phyloP scores from a whole-genome alignment of 371 early-diverging fungal species.

The Mortierella sp. region DNA sequence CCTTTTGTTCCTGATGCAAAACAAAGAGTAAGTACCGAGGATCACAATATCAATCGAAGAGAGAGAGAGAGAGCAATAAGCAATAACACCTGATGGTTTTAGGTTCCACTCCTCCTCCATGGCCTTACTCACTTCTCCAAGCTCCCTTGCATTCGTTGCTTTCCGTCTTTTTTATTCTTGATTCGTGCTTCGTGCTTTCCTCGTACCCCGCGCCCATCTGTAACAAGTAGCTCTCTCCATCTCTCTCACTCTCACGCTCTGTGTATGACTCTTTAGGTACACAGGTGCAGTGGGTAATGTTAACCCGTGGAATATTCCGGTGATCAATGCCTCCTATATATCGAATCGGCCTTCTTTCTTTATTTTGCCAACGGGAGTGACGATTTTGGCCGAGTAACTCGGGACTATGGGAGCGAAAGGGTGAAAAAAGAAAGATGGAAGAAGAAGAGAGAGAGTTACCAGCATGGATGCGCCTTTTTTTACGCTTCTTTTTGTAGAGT shows the following conservation, averaged over 20 bases:
- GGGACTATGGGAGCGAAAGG: neutral
- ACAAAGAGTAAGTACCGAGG: neutral
- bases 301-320: neutral
- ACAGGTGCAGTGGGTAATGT: neutral
- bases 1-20: neutral
- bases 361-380: neutral
- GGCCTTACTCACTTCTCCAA: neutral
- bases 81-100: neutral
- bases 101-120: constrained; percentile 1
- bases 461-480: constrained; percentile 12
- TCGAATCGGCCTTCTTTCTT: neutral
- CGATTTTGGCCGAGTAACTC: neutral
- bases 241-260: neutral
- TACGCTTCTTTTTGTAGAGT: neutral
- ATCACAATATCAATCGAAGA: neutral
- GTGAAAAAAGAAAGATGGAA: neutral
- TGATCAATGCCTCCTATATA: neutral
- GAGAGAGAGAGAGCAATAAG: neutral
- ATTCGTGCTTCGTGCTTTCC: too few species aligned
- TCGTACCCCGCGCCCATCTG: neutral
- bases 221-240: neutral
- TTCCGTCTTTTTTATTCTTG: too few species aligned
- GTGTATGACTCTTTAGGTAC: neutral
- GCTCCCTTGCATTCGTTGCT: neutral
- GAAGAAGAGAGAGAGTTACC: neutral